Evolutionary conservation across 2,329 filamentous ascomycete species (phyloP).

Genomic region (Neofusicoccum sp.): DNA sequence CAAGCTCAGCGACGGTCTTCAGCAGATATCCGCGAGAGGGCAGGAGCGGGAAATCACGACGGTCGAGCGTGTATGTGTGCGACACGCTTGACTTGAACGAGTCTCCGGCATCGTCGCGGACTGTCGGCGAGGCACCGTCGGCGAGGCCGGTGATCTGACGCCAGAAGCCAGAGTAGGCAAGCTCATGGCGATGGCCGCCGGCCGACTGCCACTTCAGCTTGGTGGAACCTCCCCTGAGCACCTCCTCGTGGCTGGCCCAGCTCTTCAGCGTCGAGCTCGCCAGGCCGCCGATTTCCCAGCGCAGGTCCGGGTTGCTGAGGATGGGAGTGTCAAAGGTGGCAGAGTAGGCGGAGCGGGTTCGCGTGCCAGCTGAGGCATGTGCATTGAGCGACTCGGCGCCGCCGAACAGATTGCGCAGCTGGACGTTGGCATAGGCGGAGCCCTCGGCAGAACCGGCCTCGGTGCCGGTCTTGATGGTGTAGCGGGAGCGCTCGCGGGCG

Average conservation of each 20-base stretch:
- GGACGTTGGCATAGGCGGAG: constrained; percentile 82
- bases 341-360: constrained; percentile 88
- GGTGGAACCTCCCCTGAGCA: constrained; percentile 71
- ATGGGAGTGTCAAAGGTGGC: constrained; percentile 81
- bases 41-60: constrained; percentile 79
- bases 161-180: constrained; percentile 82
- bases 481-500: constrained; percentile 74
- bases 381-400: constrained; percentile 87
- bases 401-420: constrained; percentile 90
- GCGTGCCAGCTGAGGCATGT: constrained; percentile 83
- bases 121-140: constrained; percentile 72
- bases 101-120: constrained; percentile 84
- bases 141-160: constrained; percentile 81
- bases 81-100: constrained; percentile 83
- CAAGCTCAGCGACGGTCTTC: constrained; percentile 77
- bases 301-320: constrained; percentile 77
- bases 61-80: constrained; percentile 77
- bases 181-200: constrained; percentile 67
- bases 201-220: constrained; percentile 72
- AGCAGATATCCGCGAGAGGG: constrained; percentile 79
- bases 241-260: constrained; percentile 93
- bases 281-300: constrained; percentile 74
- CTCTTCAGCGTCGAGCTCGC: constrained; percentile 83
- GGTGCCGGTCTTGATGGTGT: constrained; percentile 90
- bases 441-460: constrained; percentile 93